These are phyloP conservation scores for Priceomyces haplophilus DNA, from an alignment of 805 yeast species.

Conservation along the genomic window DNA sequence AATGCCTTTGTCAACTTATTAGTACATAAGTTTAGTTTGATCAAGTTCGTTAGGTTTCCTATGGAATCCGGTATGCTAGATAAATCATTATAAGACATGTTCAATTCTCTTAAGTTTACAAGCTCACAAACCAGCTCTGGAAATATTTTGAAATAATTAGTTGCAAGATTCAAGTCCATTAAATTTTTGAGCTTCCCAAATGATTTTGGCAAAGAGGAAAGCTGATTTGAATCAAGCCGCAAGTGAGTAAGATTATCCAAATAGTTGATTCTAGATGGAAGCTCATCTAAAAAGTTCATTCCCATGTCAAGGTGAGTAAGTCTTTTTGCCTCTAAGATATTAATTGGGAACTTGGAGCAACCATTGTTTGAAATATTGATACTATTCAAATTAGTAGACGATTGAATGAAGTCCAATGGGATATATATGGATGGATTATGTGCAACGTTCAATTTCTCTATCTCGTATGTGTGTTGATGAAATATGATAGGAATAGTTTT, in stretches of 20 bases:
- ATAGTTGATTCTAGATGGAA: conserved; percentile 56
- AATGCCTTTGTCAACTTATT: conserved; percentile 56
- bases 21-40: conserved; percentile 70
- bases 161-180: conserved; percentile 67
- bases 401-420: conserved; percentile 82
- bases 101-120: conserved; percentile 59
- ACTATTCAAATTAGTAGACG: conserved; percentile 66
- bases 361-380: conserved; percentile 72
- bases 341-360: conserved; percentile 68
- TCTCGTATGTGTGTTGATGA: conserved; percentile 76
- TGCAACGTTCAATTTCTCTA: conserved; percentile 77
- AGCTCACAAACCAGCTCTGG: conserved; percentile 68
- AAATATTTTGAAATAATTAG: conserved; percentile 61
- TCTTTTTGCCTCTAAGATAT: conserved; percentile 65
- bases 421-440: conserved; percentile 81
- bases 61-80: conserved; percentile 58
- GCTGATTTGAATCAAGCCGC: conserved; percentile 72
- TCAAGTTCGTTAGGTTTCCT: conserved; percentile 56
- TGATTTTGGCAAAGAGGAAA: conserved; percentile 57
- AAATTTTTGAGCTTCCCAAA: conserved; percentile 55
- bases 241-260: conserved; percentile 55
- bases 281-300: conserved; percentile 66
- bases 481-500: conserved; percentile 83
- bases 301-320: conserved; percentile 70
- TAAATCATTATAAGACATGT: conserved; percentile 78